Evolutionary conservation across 805 yeast species (phyloP).

Genomic region (Yarrowia divulgata): DNA sequence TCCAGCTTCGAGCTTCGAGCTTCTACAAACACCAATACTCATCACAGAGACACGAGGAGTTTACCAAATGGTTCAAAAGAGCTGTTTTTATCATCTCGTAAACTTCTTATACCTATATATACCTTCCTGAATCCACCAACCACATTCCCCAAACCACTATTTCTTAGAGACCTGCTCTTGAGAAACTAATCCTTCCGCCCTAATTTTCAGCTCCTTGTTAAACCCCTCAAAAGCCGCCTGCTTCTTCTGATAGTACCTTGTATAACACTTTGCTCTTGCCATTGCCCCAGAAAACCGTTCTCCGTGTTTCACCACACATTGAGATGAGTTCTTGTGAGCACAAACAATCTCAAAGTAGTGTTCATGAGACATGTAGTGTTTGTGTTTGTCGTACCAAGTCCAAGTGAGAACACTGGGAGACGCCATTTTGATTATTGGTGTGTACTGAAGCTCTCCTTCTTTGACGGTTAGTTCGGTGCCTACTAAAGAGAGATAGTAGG

Average conservation of each 20-base stretch:
- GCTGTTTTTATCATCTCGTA: too few relatives aligned
- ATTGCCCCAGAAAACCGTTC: not conserved
- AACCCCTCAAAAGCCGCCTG: not conserved
- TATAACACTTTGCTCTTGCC: not conserved
- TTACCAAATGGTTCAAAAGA: not conserved
- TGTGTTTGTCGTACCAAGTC: not conserved
- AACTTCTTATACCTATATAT: too few relatives aligned
- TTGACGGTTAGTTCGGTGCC: not conserved
- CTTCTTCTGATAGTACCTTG: constrained; percentile 2
- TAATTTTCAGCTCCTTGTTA: not conserved
- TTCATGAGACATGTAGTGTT: not conserved
- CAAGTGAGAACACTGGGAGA: constrained; percentile 4
- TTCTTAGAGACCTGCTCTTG: too few relatives aligned
- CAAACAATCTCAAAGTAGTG: constrained; percentile 2
- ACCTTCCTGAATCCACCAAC: too few relatives aligned
- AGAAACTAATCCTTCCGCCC: not conserved
- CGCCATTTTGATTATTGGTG: not conserved
- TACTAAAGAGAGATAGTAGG: not conserved
- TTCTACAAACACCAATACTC: too few relatives aligned
- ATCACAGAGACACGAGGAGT: not conserved
- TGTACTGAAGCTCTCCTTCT: not conserved
- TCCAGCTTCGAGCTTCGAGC: too few relatives aligned
- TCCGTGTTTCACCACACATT: not conserved
- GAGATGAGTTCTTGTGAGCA: not conserved
- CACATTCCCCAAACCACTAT: too few relatives aligned